Evolutionary conservation across 805 yeast genomes (phyloP).

Genomic region (Ogataea wickerhamii): DNA sequence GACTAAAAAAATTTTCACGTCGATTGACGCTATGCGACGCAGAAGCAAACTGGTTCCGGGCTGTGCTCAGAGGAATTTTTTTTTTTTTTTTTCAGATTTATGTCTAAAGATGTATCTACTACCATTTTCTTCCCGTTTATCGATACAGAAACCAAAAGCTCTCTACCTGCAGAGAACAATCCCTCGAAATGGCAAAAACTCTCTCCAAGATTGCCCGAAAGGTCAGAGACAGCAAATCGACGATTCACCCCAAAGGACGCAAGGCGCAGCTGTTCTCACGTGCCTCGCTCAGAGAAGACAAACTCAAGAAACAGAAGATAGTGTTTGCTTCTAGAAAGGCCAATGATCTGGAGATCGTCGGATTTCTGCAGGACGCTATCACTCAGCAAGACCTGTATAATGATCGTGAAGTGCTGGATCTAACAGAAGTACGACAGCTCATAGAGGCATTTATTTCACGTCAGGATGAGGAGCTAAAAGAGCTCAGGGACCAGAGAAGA

Average conservation of each 20-base stretch:
- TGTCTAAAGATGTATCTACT: too few relatives aligned
- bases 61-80: too few relatives aligned
- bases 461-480: constrained; percentile 72
- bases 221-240: constrained; percentile 50
- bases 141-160: too few relatives aligned
- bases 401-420: constrained; percentile 40
- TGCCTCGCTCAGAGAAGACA: constrained; percentile 82
- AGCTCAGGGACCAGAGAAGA: constrained; percentile 59
- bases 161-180: too few relatives aligned
- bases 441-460: constrained; percentile 61
- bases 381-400: constrained; percentile 34
- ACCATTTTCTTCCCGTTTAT: too few relatives aligned
- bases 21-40: too few relatives aligned
- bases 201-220: constrained; percentile 62
- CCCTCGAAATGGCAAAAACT: constrained; percentile 63
- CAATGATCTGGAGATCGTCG: constrained; percentile 54
- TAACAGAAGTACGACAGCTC: constrained; percentile 58
- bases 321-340: constrained; percentile 56
- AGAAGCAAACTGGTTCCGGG: too few relatives aligned
- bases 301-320: constrained; percentile 57
- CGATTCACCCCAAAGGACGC: constrained; percentile 83
- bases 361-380: constrained; percentile 59
- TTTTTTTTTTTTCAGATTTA: too few relatives aligned
- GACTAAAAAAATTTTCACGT: too few relatives aligned
- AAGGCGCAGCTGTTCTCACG: constrained; percentile 79